Evolutionary conservation across 2,329 filamentous ascomycete genomes (phyloP), one percentile per base, ranked within the genome.

Genomic region (Colletotrichum sp.): DNA sequence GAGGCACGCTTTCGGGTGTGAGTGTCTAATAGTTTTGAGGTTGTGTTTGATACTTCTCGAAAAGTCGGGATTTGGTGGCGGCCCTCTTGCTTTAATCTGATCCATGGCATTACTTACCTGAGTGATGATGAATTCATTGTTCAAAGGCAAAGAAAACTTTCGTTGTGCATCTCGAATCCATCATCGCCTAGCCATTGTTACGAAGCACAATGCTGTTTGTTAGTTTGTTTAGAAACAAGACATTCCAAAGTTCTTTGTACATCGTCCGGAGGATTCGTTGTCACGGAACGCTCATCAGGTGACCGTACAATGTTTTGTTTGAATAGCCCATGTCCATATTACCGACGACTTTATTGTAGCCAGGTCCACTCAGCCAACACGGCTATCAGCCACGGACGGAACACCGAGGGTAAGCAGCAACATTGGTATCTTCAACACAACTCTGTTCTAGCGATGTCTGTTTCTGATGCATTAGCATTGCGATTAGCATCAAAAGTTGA

Each of bases 251-350:
- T 3, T 13, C n/a, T 52, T 52, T 52, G 44, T 52, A n/a, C 18
- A 1, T 49, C 18, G 18, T 49, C 5, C 10, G n/a, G 12, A 21
- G 12, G n/a, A 21, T 12, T 49, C 0, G 44, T 8, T 13, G 6
- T 52, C n/a, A 0, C n/a, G 44, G 12, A 52, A 52, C 44, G 13
- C 44, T 8, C n/a, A 52, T 52, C n/a, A 21, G 12, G n/a, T 52
- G n/a, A 24, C n/a, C n/a, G 44, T 52, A 52, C n/a, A 21, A 52
- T 24, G n/a, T 21, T 21, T 52, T 52, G n/a, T 21, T 52, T 15
- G n/a, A 52, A 52, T 7, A 0, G n/a, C 12, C 10, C 10, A 52
- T 5, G 0, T 21, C 44, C 10, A 21, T 24, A 5, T 1, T 2
- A 24, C n/a, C 44, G 44, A 1, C 2, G 44, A 52, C 1, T 52